A percentile compares a stretch with the other conserved stretches of the same genome.
phyloP scores from a whole-genome alignment of 805 yeast species.

The Teunomyces atbi region DNA sequence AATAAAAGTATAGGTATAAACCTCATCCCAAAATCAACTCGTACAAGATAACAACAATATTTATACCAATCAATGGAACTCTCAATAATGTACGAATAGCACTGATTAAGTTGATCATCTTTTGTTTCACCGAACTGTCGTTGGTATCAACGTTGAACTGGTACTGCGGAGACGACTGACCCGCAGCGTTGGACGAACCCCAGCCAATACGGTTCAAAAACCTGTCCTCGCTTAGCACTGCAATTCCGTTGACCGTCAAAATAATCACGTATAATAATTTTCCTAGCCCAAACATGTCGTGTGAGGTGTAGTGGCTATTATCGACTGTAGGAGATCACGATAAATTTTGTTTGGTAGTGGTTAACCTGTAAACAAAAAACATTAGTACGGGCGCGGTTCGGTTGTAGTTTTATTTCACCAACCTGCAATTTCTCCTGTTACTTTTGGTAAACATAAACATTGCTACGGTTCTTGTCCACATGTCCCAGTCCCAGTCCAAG shows the following conservation, averaged over 20 bases:
- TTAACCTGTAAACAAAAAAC: not conserved
- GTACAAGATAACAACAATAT: conserved; percentile 63
- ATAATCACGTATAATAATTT: conserved; percentile 54
- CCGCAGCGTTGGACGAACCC: conserved; percentile 21
- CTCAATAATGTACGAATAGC: conserved; percentile 76
- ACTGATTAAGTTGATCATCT: conserved; percentile 62
- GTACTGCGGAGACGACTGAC: conserved; percentile 17
- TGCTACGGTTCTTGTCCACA: not conserved
- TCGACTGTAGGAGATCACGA: not conserved
- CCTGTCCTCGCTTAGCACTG: conserved; percentile 77
- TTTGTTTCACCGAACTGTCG: conserved; percentile 49
- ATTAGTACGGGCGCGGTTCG: not conserved
- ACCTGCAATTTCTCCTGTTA: no score
- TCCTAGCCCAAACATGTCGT: conserved; percentile 57
- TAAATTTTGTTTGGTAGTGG: not conserved
- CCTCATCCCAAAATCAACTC: conserved; percentile 63
- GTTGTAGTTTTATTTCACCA: no score
- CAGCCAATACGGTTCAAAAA: conserved; percentile 61
- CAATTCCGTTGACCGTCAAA: conserved; percentile 70
- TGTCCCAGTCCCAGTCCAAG: conserved; percentile 12
- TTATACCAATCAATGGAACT: conserved; percentile 68
- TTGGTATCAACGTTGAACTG: conserved; percentile 46
- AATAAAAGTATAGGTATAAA: not conserved
- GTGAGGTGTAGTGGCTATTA: not conserved
- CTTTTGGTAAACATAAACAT: not conserved